A percentile compares a stretch with the other conserved stretches of the same genome.
phyloP scores from a whole-genome alignment of 108 stramenopile genomes.

The Cyclotella atomus region DNA sequence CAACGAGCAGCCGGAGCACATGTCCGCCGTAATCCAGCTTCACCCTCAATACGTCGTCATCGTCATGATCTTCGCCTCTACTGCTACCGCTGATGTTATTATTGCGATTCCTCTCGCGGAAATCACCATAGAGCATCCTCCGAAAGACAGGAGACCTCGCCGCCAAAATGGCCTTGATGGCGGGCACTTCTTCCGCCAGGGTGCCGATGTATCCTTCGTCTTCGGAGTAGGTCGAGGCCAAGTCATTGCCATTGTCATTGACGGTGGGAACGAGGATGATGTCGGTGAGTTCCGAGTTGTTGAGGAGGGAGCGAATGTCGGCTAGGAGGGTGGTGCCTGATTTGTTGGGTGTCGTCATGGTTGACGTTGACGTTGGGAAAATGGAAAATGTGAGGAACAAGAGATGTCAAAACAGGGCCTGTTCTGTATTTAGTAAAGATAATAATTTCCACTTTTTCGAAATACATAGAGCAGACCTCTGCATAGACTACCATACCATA shows the following conservation, averaged over 20 bases:
- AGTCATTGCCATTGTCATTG: neutral
- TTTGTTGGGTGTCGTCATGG: no score
- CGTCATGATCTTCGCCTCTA: slow-evolving; percentile 11
- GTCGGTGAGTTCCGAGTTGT: slow-evolving; percentile 29
- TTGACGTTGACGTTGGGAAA: no score
- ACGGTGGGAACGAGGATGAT: slow-evolving; percentile 22
- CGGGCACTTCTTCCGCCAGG: slow-evolving; percentile 20
- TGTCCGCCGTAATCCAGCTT: slow-evolving; percentile 42
- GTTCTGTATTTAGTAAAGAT: no score
- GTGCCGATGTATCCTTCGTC: slow-evolving; percentile 4
- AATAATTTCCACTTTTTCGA: no score
- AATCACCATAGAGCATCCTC: slow-evolving; percentile 49
- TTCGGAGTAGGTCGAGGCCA: neutral
- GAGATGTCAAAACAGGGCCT: no score
- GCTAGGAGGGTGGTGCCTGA: slow-evolving; percentile 20
- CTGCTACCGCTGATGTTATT: no score
- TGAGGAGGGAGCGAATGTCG: slow-evolving; percentile 39
- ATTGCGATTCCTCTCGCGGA: slow-evolving; percentile 26
- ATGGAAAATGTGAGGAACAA: no score
- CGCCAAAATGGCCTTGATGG: slow-evolving; percentile 47
- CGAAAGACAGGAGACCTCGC: slow-evolving; percentile 51
- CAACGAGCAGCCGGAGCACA: slow-evolving; percentile 51
- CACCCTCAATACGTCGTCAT: slow-evolving; percentile 23
- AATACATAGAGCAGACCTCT: no score
- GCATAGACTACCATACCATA: no score